phyloP scores from a whole-genome alignment of 192 early-diverging fungal genomes.

The Entomortierella chlamydospora region DNA sequence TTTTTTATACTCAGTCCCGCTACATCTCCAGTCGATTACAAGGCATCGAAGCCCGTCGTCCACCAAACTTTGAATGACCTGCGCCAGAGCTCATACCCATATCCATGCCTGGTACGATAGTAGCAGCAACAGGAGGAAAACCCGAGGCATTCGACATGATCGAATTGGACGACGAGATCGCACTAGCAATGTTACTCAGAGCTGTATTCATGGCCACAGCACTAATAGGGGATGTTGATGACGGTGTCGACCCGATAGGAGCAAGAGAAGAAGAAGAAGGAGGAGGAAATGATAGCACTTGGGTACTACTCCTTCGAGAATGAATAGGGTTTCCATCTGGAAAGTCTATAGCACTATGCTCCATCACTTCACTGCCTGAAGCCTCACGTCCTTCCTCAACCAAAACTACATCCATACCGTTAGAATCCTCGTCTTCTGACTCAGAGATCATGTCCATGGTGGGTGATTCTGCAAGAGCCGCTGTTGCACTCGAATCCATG shows the following conservation, averaged over 20 bases:
- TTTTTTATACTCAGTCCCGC: not conserved
- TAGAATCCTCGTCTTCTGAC: slow-evolving; percentile 1
- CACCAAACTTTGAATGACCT: slow-evolving; percentile 19
- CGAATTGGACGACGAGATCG: not conserved
- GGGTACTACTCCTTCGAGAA: slow-evolving; percentile 37
- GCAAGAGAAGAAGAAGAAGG: too few relatives aligned
- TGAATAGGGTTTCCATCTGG: slow-evolving; percentile 40
- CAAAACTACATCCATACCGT: slow-evolving; percentile 28
- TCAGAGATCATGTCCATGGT: not conserved
- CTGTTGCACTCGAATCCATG: not conserved
- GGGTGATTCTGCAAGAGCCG: not conserved
- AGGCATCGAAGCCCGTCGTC: slow-evolving; percentile 41
- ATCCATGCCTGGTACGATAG: not conserved
- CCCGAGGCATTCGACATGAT: not conserved
- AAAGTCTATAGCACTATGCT: slow-evolving; percentile 42
- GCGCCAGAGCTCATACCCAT: not conserved
- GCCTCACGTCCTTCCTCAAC: slow-evolving; percentile 44
- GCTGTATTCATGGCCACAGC: not conserved
- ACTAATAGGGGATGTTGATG: not conserved
- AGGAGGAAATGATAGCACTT: not conserved
- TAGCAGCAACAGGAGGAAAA: not conserved
- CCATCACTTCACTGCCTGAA: slow-evolving; percentile 43
- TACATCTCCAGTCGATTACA: slow-evolving; percentile 52
- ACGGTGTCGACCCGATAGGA: not conserved
- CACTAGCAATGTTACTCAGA: slow-evolving; percentile 1